Percentiles rank a stretch among this genome's conserved stretches.
Conservation (phyloP, 208 protist species). For the Phytomonas francai region DNA sequence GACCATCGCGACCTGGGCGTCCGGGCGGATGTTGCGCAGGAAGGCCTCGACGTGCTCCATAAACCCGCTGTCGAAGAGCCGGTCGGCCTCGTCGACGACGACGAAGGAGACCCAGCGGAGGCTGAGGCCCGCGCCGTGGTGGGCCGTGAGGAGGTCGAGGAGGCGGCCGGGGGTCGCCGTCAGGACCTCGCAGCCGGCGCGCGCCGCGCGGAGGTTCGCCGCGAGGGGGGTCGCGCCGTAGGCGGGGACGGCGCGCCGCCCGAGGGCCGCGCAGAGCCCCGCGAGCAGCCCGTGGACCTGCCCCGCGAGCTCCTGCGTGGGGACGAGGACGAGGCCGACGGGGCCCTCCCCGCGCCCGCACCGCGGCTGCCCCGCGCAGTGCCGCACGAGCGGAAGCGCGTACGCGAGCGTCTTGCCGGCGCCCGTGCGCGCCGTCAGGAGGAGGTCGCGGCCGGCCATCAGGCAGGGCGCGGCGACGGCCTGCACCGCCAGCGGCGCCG, state of each 20-base stretch:
- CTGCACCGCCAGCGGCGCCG: conserved; percentile 83
- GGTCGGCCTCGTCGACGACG: conserved; percentile 92
- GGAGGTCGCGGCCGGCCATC: conserved; percentile 85
- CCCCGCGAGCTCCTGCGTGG: conserved; percentile 90
- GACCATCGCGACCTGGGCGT: conserved; percentile 86
- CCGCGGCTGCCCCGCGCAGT: conserved; percentile 77
- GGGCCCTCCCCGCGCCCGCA: conserved; percentile 79
- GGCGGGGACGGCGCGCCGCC: conserved; percentile 48
- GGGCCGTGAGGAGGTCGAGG: conserved; percentile 86
- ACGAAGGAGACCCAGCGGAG: conserved; percentile 75
- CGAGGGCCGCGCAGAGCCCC: conserved; percentile 50
- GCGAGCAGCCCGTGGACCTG: conserved; percentile 80
- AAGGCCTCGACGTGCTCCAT: conserved; percentile 89
- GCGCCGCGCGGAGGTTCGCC: conserved; percentile 67
- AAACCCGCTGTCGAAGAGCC: conserved; percentile 93
- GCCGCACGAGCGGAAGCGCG: conserved; percentile 85
- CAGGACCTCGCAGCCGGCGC: conserved; percentile 72
- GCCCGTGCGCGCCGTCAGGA: conserved; percentile 91
- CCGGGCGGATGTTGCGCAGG: conserved; percentile 81
- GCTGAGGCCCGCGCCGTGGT: conserved; percentile 49
- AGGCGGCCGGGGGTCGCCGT: conserved; percentile 80
- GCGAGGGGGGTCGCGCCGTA: conserved; percentile 71
- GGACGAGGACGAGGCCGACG: conserved; percentile 86
- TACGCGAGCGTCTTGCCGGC: conserved; percentile 93
- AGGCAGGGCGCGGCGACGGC: conserved; percentile 67